Conservation (phyloP, 78 protist species). For the Bodo saltans region DNA sequence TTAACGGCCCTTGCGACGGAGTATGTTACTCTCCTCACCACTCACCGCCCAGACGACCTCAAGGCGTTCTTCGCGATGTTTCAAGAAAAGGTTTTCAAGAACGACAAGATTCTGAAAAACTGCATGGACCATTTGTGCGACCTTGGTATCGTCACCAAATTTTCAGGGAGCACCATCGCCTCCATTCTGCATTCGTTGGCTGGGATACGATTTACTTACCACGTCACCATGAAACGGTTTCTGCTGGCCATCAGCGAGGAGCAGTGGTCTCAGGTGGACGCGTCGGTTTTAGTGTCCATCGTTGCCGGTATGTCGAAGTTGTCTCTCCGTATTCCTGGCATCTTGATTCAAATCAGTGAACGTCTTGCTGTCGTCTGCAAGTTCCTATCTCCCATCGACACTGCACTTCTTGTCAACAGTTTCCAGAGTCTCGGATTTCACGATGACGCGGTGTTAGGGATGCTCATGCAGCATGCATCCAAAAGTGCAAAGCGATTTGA, state of each 20-base stretch:
- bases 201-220: not conserved
- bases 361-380: too few relatives aligned
- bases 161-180: not conserved
- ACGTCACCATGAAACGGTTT: not conserved
- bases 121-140: not conserved
- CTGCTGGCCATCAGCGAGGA: not conserved
- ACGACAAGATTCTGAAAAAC: not conserved
- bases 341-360: too few relatives aligned
- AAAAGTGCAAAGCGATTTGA: too few relatives aligned
- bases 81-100: not conserved
- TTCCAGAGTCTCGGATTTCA: too few relatives aligned
- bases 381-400: too few relatives aligned
- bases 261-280: not conserved
- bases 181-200: not conserved
- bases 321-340: too few relatives aligned
- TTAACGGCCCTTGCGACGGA: not conserved
- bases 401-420: too few relatives aligned
- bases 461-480: too few relatives aligned
- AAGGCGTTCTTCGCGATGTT: not conserved
- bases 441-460: too few relatives aligned
- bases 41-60: not conserved
- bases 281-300: too few relatives aligned
- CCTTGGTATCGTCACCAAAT: not conserved
- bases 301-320: too few relatives aligned
- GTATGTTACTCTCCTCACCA: not conserved